Conservation (phyloP, 768 basidiomycete genomes). For the Lactifluus echinatus region DNA sequence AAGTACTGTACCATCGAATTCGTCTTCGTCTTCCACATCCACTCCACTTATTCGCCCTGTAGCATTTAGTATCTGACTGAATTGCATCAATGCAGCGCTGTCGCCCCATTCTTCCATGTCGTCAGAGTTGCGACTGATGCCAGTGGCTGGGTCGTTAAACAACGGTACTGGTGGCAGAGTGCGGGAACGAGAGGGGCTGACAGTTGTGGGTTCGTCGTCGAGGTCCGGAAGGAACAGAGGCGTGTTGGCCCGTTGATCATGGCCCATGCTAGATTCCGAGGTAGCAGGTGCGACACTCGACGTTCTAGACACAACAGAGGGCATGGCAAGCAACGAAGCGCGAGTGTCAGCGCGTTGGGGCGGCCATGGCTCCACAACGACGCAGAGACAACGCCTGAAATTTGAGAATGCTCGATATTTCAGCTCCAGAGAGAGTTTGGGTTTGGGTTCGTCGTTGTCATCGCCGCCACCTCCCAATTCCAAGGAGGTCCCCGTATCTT, state of each 20-base stretch:
- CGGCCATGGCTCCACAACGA: constrained; percentile 80
- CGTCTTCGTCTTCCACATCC: constrained; percentile 65
- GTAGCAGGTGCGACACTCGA: constrained; percentile 30
- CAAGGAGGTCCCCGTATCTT: constrained; percentile 31
- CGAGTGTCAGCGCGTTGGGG: constrained; percentile 34
- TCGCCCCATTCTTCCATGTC: constrained; percentile 31
- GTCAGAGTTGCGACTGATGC: constrained; percentile 21
- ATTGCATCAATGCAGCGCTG: constrained; percentile 55
- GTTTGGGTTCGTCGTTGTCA: constrained; percentile 60
- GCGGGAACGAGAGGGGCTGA: constrained; percentile 25
- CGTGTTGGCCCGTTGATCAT: constrained; percentile 38
- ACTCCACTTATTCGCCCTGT: constrained; percentile 49
- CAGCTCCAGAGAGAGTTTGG: constrained; percentile 58
- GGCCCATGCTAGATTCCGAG: constrained; percentile 22
- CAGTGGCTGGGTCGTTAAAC: constrained; percentile 28
- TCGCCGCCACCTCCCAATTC: constrained; percentile 53
- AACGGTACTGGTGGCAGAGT: constrained; percentile 36
- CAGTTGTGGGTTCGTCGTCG: constrained; percentile 37
- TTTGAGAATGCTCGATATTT: constrained; percentile 65
- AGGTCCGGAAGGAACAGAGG: constrained; percentile 73
- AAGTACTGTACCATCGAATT: constrained; percentile 61
- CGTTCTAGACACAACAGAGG: constrained; percentile 26
- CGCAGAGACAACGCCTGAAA: constrained; percentile 63
- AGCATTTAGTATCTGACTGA: constrained; percentile 67
- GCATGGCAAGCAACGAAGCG: constrained; percentile 26